These are phyloP conservation scores for Kazachstania sp. DNA, from an alignment of 1,139 yeast genomes.

Conservation along the genomic window DNA sequence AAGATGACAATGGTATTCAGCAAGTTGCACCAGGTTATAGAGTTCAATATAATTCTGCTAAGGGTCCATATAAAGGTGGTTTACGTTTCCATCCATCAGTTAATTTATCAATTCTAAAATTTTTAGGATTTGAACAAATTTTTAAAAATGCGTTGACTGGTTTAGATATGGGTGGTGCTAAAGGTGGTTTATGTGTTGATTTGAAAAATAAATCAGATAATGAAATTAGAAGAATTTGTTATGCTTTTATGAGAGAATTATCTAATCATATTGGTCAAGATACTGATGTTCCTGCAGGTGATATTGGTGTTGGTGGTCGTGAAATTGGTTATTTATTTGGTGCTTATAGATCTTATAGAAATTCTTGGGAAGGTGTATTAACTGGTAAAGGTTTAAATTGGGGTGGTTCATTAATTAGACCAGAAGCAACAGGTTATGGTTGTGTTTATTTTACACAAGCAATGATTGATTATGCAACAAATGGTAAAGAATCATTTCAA, in stretches of 20 bases:
- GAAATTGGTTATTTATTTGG: constrained; percentile 93
- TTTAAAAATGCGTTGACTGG: constrained; percentile 98
- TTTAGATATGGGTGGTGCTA: constrained; percentile 98
- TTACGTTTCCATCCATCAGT: constrained; percentile 96
- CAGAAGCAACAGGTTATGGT: constrained; percentile 99
- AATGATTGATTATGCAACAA: constrained; percentile 90
- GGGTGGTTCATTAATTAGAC: constrained; percentile 99
- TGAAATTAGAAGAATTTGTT: constrained; percentile 96
- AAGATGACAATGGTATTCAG: constrained; percentile 83
- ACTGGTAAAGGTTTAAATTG: constrained; percentile 97
- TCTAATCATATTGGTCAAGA: constrained; percentile 94
- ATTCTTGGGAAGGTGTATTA: constrained; percentile 93
- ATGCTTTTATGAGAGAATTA: constrained; percentile 90
- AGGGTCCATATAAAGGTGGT: constrained; percentile 99
- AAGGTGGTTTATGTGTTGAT: constrained; percentile 98
- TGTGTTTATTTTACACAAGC: constrained; percentile 92
- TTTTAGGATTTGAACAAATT: constrained; percentile 96
- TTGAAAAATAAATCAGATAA: constrained; percentile 89
- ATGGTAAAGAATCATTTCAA: constrained; percentile 77
- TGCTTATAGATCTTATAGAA: constrained; percentile 87
- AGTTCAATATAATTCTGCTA: constrained; percentile 96
- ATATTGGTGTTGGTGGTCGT: constrained; percentile 89
- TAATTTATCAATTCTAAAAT: constrained; percentile 87
- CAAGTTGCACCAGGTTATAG: constrained; percentile 97
- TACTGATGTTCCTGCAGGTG: constrained; percentile 98